Percentiles rank a stretch among this genome's conserved stretches.
Conservation (phyloP, 805 yeast genomes). For the Candida incommunis region DNA sequence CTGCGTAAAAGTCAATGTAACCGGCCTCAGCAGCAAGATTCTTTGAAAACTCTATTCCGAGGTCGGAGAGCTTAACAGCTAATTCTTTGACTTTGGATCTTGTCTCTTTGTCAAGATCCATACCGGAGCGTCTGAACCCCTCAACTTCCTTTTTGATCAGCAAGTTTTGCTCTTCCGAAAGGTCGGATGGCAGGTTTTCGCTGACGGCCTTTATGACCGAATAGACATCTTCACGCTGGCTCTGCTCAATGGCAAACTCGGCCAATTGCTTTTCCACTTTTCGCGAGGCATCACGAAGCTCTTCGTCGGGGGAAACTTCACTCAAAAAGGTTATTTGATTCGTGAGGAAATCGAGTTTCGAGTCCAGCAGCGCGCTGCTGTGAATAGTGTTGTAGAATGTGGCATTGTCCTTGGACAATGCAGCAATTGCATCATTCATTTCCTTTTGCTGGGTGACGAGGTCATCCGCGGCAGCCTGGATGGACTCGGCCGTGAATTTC, state of each 20-base stretch:
- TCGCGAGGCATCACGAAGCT: conserved; percentile 57
- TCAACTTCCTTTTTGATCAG: conserved; percentile 38
- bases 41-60: conserved; percentile 43
- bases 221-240: conserved; percentile 53
- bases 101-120: conserved; percentile 40
- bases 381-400: conserved; percentile 41
- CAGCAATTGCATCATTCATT: conserved; percentile 41
- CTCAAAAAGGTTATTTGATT: conserved; percentile 48
- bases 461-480: conserved; percentile 29
- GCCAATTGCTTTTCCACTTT: conserved; percentile 45
- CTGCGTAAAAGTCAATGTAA: conserved; percentile 40
- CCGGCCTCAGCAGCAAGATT: conserved; percentile 63
- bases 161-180: conserved; percentile 42
- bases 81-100: conserved; percentile 44
- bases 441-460: conserved; percentile 30
- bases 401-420: conserved; percentile 29
- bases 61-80: conserved; percentile 42
- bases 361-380: conserved; percentile 29
- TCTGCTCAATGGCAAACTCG: conserved; percentile 47
- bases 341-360: conserved; percentile 20
- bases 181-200: conserved; percentile 20
- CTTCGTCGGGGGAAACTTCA: conserved; percentile 52
- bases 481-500: conserved; percentile 41
- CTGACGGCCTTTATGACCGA: conserved; percentile 37
- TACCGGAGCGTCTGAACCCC: conserved; percentile 53